These are phyloP conservation scores for Solanum hybrid DNA, from an alignment of 305 asterid genomes.

Conservation along the genomic window DNA sequence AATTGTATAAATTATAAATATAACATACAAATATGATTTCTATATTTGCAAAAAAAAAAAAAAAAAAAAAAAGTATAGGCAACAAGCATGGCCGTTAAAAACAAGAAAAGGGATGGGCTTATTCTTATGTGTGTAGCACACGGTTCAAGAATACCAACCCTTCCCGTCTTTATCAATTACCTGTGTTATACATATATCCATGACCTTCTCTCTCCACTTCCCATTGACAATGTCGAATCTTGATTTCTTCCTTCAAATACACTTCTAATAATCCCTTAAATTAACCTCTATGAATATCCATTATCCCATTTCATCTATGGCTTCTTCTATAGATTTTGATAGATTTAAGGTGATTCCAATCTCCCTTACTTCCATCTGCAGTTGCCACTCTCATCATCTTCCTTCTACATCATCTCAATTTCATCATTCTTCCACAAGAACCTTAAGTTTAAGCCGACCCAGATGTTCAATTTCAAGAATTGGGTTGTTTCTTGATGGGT, in stretches of 20 bases:
- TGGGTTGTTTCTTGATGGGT: constrained; percentile 14
- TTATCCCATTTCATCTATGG: background rate
- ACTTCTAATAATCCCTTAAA: background rate
- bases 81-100: background rate
- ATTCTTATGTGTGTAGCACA: background rate
- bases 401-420: background rate
- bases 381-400: constrained; percentile 17
- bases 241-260: background rate
- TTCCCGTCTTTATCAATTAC: background rate
- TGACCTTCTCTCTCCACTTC: background rate
- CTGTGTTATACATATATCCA: background rate
- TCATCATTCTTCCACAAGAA: constrained; percentile 1
- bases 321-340: constrained; percentile 31
- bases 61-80: too few species aligned
- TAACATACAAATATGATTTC: too few species aligned
- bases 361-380: constrained; percentile 30
- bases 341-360: constrained; percentile 35
- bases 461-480: constrained; percentile 22
- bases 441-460: constrained; percentile 13
- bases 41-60: too few species aligned
- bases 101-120: background rate
- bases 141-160: background rate
- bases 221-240: background rate
- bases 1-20: too few species aligned
- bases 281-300: background rate